Evolutionary conservation across 2,329 filamentous ascomycete genomes (phyloP).

Genomic region (Ambrosiella beaveri): DNA sequence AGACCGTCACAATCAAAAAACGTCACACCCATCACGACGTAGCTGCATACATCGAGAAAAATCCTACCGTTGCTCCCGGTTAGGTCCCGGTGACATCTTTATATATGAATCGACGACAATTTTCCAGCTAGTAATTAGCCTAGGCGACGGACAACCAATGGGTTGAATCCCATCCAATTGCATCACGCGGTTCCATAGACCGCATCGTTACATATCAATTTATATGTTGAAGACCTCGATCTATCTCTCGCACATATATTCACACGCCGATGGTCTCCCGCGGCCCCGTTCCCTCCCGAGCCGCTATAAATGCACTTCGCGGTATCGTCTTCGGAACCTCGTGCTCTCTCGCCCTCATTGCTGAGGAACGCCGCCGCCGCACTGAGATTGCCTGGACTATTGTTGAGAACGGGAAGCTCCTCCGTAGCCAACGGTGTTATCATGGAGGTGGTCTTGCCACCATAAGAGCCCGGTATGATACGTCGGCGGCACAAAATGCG

Average conservation of each 20-base stretch:
- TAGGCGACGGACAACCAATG: no score
- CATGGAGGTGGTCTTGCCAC: slow-evolving; percentile 12
- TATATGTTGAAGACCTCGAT: not conserved
- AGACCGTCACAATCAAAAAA: no score
- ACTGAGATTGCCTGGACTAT: slow-evolving; percentile 33
- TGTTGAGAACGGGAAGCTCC: slow-evolving; percentile 29
- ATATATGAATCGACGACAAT: not conserved
- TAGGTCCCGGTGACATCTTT: not conserved
- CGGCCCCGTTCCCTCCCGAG: slow-evolving; percentile 35
- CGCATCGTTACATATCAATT: no score
- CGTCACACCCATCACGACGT: no score
- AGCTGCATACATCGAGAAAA: no score
- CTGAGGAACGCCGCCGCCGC: slow-evolving; percentile 39
- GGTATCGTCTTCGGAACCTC: slow-evolving; percentile 39
- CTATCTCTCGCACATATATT: not conserved
- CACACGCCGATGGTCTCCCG: slow-evolving; percentile 25
- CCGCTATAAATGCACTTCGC: slow-evolving; percentile 36
- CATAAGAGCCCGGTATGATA: slow-evolving; percentile 9
- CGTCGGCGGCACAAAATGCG: not conserved
- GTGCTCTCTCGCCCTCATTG: slow-evolving; percentile 35
- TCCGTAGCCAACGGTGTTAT: slow-evolving; percentile 13
- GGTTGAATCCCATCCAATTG: no score
- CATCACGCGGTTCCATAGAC: no score
- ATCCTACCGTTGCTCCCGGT: not conserved
- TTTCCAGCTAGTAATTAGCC: no score